Conservation (phyloP, 257 asterid species). For the Primulina huaijiensis region DNA sequence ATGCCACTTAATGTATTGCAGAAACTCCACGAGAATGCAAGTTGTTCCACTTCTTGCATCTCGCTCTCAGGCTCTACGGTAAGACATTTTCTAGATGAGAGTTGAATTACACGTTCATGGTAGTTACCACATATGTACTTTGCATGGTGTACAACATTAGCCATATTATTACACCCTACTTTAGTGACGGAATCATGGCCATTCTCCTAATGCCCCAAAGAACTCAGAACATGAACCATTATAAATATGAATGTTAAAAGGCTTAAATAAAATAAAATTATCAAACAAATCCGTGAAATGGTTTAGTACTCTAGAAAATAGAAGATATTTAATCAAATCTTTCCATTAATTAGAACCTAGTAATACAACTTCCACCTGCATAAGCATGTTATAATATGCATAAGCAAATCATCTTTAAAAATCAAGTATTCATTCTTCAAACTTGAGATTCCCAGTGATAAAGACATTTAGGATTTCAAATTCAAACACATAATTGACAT, state of each 20-base stretch:
- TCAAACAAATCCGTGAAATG: background rate
- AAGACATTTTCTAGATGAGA: background rate
- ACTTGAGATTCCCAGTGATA: no score
- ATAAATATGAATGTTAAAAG: no score
- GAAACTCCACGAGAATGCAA: constrained; percentile 83
- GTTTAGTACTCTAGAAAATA: background rate
- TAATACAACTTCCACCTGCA: no score
- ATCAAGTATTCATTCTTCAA: no score
- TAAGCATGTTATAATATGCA: no score
- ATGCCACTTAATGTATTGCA: constrained; percentile 83
- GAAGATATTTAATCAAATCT: background rate
- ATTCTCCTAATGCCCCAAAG: background rate
- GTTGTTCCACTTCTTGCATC: constrained; percentile 83
- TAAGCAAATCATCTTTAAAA: no score
- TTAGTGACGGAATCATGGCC: background rate
- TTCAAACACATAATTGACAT: no score
- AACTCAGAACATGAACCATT: no score
- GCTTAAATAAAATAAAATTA: no score
- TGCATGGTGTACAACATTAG: background rate
- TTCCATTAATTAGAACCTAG: background rate
- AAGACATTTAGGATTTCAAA: no score
- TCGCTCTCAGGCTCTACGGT: constrained; percentile 93
- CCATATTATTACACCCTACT: background rate
- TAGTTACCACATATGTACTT: background rate
- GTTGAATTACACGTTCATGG: background rate